Conservation (phyloP, 2,329 filamentous ascomycete species). For the Xylariales sp. region DNA sequence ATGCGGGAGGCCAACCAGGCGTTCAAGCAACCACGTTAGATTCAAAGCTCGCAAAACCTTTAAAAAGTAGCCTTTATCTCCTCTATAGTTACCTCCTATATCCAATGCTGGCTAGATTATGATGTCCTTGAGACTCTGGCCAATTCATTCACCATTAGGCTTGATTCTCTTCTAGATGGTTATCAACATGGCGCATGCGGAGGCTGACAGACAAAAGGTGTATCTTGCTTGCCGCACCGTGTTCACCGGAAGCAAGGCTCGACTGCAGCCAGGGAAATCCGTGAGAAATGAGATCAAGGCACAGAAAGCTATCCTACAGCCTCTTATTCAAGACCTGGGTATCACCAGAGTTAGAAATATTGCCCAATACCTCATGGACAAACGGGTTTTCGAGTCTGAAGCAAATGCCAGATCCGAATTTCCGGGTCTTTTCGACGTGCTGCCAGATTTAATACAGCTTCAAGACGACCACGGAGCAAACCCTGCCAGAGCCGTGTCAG, state of each 20-base stretch:
- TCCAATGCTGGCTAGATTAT: too few relatives aligned
- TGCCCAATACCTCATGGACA: slow-evolving; percentile 17
- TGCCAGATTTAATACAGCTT: slow-evolving; percentile 17
- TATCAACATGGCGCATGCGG: too few relatives aligned
- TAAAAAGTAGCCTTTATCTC: too few relatives aligned
- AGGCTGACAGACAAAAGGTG: slow-evolving; percentile 16
- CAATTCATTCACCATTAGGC: too few relatives aligned
- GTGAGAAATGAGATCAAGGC: slow-evolving; percentile 1
- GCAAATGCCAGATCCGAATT: slow-evolving; percentile 26
- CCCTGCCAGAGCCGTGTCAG: not conserved
- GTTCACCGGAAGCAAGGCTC: slow-evolving; percentile 19
- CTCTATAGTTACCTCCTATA: too few relatives aligned
- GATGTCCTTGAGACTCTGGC: too few relatives aligned
- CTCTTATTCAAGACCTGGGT: not conserved
- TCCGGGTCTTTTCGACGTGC: slow-evolving; percentile 25
- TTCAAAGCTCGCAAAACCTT: too few relatives aligned
- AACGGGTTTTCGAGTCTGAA: slow-evolving; percentile 25
- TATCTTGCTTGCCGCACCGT: slow-evolving; percentile 20
- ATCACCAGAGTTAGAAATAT: slow-evolving; percentile 11
- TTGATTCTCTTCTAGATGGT: too few relatives aligned
- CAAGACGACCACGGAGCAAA: slow-evolving; percentile 21
- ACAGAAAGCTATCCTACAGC: not conserved
- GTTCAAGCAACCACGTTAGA: too few relatives aligned
- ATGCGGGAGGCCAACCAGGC: too few relatives aligned
- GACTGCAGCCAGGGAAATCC: slow-evolving; percentile 15